Percentiles rank a stretch among this genome's conserved stretches.
Evolutionary conservation across 352 stramenopile species (phyloP).

Genomic region (Phytophthora cryptogea): DNA sequence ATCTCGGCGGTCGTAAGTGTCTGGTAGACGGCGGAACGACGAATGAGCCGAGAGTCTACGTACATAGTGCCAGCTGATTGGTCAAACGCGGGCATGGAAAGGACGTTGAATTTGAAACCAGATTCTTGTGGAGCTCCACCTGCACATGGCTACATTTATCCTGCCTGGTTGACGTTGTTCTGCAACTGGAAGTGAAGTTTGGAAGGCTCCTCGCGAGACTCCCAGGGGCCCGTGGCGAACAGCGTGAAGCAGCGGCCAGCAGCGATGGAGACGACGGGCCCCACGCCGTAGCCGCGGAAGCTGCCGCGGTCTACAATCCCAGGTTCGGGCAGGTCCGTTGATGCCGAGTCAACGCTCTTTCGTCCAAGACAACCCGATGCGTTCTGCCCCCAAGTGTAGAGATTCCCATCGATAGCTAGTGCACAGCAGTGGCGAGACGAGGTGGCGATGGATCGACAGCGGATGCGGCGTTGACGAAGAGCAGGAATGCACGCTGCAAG

Average conservation of each 20-base stretch:
- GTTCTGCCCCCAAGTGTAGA: constrained; percentile 80
- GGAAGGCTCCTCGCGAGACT: constrained; percentile 38
- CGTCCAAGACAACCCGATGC: constrained; percentile 58
- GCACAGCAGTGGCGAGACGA: constrained; percentile 67
- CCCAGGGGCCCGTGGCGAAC: constrained; percentile 55
- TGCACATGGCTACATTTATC: constrained; percentile 7
- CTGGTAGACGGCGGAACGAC: constrained; percentile 3
- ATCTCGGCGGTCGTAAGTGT: constrained; percentile 11
- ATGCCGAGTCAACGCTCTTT: constrained; percentile 24
- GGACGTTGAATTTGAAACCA: not conserved
- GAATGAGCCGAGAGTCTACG: constrained; percentile 14
- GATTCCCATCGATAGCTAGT: constrained; percentile 54
- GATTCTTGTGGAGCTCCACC: constrained; percentile 6
- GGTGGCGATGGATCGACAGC: constrained; percentile 48
- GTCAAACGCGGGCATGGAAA: constrained; percentile 3
- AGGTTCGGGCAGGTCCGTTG: constrained; percentile 45
- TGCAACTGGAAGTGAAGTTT: constrained; percentile 44
- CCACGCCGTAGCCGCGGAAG: constrained; percentile 45
- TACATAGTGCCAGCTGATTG: constrained; percentile 1
- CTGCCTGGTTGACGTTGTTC: constrained; percentile 53
- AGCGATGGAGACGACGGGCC: constrained; percentile 56
- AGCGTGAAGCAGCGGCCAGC: constrained; percentile 65
- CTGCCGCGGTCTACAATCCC: constrained; percentile 45
- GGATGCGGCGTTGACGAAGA: constrained; percentile 54
- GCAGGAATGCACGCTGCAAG: constrained; percentile 58